A percentile compares a stretch with the other conserved stretches of the same genome.
Conservation (phyloP, 768 basidiomycete species). For the Rhizopogon sp. region DNA sequence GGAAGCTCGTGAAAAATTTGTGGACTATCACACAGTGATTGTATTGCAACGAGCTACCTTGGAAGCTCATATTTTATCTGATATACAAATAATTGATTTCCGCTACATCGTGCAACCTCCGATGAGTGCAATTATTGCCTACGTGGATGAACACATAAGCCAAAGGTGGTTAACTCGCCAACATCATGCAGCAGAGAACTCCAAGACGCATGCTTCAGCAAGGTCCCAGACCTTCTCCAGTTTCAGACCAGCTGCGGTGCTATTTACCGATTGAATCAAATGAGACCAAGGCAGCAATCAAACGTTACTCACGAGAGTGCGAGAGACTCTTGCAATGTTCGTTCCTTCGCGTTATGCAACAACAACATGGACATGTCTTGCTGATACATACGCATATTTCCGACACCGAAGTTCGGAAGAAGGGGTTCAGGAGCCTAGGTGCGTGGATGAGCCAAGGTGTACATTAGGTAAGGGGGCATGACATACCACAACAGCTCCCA, state of each 20-base stretch:
- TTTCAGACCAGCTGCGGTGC: slow-evolving; percentile 20
- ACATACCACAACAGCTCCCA: slow-evolving; percentile 11
- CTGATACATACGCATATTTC: slow-evolving; percentile 22
- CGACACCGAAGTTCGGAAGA: slow-evolving; percentile 28
- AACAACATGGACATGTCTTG: slow-evolving; percentile 27
- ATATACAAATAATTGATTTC: neutral
- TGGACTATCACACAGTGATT: slow-evolving; percentile 28
- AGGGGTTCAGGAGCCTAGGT: slow-evolving; percentile 29
- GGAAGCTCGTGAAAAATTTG: slow-evolving; percentile 49
- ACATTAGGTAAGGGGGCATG: neutral
- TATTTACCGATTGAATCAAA: slow-evolving; percentile 8
- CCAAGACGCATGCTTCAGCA: slow-evolving; percentile 19
- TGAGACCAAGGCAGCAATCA: neutral
- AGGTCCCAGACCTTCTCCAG: slow-evolving; percentile 28
- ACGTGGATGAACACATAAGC: slow-evolving; percentile 14
- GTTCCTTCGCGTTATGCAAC: slow-evolving; percentile 27
- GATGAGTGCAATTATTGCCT: neutral
- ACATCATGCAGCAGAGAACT: slow-evolving; percentile 17
- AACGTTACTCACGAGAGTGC: slow-evolving; percentile 21
- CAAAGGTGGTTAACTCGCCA: neutral
- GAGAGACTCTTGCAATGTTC: slow-evolving; percentile 23
- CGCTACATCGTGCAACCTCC: neutral
- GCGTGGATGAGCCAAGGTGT: neutral
- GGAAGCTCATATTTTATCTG: neutral
- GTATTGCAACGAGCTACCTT: neutral